phyloP scores from a whole-genome alignment of 2,329 filamentous ascomycete genomes.

The Mycosphaerella sp. region DNA sequence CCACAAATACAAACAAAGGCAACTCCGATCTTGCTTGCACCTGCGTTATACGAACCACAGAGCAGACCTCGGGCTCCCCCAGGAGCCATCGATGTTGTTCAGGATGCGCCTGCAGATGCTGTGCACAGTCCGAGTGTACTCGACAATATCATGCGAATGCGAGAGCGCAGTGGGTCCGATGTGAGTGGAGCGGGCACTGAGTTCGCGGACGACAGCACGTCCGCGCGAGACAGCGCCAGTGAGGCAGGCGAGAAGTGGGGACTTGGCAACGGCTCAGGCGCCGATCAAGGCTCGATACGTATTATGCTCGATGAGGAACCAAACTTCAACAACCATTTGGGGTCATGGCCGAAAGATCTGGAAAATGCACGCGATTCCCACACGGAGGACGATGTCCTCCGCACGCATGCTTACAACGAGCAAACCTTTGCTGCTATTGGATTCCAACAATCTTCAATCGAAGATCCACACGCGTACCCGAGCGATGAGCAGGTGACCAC shows the following conservation, averaged over 20 bases:
- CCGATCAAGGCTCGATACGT: conserved; percentile 32
- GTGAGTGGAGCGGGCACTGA: conserved; percentile 29
- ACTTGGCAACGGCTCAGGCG: conserved; percentile 18
- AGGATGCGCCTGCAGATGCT: conserved; percentile 15
- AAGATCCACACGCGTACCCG: conserved; percentile 13
- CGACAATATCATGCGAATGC: conserved; percentile 33
- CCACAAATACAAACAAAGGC: conserved; percentile 10
- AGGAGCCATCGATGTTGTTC: conserved; percentile 11
- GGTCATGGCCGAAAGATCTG: conserved; percentile 22
- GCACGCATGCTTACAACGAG: conserved; percentile 23
- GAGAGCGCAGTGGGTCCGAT: conserved; percentile 28
- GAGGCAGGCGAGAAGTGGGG: conserved; percentile 27
- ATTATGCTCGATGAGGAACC: conserved; percentile 34
- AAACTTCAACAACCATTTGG: conserved; percentile 14
- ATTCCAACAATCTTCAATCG: conserved; percentile 23
- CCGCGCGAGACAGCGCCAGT: conserved; percentile 23
- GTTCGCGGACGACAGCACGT: conserved; percentile 31
- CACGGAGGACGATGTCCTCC: conserved; percentile 14
- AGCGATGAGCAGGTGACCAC: conserved; percentile 26
- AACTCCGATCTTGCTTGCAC: conserved; percentile 20
- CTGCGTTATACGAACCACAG: conserved; percentile 25
- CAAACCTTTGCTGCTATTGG: conserved; percentile 23
- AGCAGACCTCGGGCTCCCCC: conserved; percentile 12
- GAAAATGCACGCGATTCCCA: conserved; percentile 15
- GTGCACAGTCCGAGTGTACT: conserved; percentile 27